Evolutionary conservation across 2,329 filamentous ascomycete genomes (phyloP).

Genomic region (Fusarium sp.): DNA sequence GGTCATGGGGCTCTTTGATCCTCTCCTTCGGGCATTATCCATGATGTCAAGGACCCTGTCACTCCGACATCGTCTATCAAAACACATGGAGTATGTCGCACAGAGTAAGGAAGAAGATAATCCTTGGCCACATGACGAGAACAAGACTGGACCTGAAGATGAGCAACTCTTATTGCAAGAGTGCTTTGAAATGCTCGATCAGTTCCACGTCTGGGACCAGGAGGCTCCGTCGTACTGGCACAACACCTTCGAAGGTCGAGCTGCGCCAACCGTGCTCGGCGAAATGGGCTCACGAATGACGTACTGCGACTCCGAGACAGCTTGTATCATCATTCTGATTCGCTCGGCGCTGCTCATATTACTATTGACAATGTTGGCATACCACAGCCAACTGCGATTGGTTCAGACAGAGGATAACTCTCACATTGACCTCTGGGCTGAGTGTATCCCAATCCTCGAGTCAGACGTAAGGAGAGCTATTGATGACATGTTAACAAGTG

Average conservation of each 20-base stretch:
- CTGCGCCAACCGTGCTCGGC: slow-evolving; percentile 45
- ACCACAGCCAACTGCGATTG: slow-evolving; percentile 33
- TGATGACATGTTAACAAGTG: slow-evolving; percentile 48
- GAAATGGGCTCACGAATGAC: slow-evolving; percentile 32
- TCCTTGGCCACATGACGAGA: neutral
- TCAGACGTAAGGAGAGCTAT: slow-evolving; percentile 43
- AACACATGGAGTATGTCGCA: slow-evolving; percentile 8
- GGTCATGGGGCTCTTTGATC: slow-evolving; percentile 46
- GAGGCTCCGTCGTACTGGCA: slow-evolving; percentile 50
- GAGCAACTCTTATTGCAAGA: slow-evolving; percentile 24
- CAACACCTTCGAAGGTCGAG: slow-evolving; percentile 46
- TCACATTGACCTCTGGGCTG: slow-evolving; percentile 27
- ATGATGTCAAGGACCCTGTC: slow-evolving; percentile 47
- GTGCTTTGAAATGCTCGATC: slow-evolving; percentile 48
- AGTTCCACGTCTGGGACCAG: slow-evolving; percentile 46
- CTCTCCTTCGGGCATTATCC: slow-evolving; percentile 46
- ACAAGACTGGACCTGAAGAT: slow-evolving; percentile 1
- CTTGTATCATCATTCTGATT: slow-evolving; percentile 49
- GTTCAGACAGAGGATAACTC: neutral
- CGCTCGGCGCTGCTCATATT: slow-evolving; percentile 49
- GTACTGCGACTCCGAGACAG: slow-evolving; percentile 49
- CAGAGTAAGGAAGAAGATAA: neutral
- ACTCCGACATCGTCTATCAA: slow-evolving; percentile 29
- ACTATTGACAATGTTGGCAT: slow-evolving; percentile 46
- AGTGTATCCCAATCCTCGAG: slow-evolving; percentile 36